Conservation (phyloP, 2,329 filamentous ascomycete genomes). For the Macroventuria anomochaeta region DNA sequence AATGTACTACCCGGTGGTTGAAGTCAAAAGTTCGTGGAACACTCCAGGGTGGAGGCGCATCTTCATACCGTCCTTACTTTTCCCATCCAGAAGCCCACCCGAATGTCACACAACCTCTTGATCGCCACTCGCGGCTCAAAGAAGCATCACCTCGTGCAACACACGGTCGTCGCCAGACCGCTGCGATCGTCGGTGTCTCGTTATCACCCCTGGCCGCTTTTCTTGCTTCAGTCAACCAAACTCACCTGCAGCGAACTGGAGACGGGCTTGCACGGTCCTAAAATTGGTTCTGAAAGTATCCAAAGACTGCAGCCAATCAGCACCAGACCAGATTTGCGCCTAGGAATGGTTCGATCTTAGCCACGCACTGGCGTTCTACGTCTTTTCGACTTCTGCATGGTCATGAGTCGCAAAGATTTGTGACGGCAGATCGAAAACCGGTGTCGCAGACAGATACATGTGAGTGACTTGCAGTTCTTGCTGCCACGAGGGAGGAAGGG, state of each 20-base stretch:
- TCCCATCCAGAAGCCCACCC: background rate
- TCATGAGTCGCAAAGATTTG: background rate
- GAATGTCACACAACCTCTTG: slow-evolving; percentile 8
- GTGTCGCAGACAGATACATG: background rate
- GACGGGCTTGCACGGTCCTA: background rate
- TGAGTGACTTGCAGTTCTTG: background rate
- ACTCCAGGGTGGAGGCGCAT: background rate
- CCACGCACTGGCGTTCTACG: background rate
- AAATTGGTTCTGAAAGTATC: background rate
- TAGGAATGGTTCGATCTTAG: background rate
- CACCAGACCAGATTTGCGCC: slow-evolving; percentile 2
- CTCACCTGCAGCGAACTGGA: background rate
- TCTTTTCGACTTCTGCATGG: background rate
- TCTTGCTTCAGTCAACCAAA: no score
- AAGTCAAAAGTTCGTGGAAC: background rate
- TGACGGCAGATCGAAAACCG: slow-evolving; percentile 4
- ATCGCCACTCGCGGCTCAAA: background rate
- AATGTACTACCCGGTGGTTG: background rate
- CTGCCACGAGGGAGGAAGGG: background rate
- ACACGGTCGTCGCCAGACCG: slow-evolving; percentile 8
- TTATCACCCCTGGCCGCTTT: slow-evolving; percentile 3
- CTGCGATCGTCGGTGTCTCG: background rate
- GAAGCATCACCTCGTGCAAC: slow-evolving; percentile 4
- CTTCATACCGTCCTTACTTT: background rate
- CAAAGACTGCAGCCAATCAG: background rate